These are phyloP conservation scores for Chaetomium globosum DNA, from an alignment of 2,329 filamentous ascomycete species.

Conservation along the genomic window DNA sequence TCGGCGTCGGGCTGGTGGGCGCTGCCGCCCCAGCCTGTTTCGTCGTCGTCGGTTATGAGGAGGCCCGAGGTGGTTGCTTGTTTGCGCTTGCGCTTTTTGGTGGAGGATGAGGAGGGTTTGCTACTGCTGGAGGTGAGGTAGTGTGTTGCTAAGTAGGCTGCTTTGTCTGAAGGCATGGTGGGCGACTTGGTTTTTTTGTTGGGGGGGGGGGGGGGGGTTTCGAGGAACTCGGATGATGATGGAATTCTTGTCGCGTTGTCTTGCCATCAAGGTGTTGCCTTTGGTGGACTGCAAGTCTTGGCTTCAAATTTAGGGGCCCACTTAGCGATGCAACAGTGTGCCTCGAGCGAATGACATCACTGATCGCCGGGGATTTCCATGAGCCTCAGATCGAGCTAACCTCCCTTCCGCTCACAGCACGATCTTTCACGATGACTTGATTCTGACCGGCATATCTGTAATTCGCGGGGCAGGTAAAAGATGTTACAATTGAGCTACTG, in stretches of 20 bases:
- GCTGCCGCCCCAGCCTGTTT: conserved; percentile 53
- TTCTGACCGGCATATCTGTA: no score
- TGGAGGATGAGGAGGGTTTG: conserved; percentile 53
- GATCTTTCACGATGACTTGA: no score
- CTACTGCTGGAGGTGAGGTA: conserved; percentile 74
- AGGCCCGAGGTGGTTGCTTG: conserved; percentile 53
- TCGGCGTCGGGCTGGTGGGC: conserved; percentile 53
- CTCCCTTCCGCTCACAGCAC: no score
- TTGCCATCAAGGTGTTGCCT: conserved; percentile 22
- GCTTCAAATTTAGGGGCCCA: conserved; percentile 19
- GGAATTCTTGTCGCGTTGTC: conserved; percentile 3
- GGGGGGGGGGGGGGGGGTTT: no score
- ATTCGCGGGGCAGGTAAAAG: no score
- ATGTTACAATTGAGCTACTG: no score
- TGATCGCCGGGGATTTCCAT: not conserved
- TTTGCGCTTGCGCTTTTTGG: conserved; percentile 66
- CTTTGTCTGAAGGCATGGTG: conserved; percentile 63
- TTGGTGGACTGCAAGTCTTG: not conserved
- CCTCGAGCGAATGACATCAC: conserved; percentile 23
- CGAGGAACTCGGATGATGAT: not conserved
- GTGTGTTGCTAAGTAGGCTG: conserved; percentile 85
- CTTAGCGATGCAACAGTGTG: not conserved
- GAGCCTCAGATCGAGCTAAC: not conserved
- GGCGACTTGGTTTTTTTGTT: not conserved
- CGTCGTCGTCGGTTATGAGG: conserved; percentile 67